Evolutionary conservation across 768 basidiomycete species (phyloP).

Genomic region (Pisolithus tinctorius): DNA sequence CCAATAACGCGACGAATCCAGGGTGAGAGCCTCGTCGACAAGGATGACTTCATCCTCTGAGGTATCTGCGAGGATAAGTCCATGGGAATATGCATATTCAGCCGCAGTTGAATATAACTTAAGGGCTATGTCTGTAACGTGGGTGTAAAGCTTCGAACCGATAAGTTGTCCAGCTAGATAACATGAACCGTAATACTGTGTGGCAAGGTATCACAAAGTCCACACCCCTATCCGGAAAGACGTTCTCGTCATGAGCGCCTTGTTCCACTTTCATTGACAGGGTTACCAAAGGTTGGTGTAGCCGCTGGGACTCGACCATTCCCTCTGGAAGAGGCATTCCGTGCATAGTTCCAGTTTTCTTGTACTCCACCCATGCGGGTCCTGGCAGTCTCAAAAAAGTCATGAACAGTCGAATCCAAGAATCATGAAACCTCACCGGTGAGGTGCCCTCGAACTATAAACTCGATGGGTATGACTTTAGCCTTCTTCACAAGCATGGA

Average conservation of each 20-base stretch:
- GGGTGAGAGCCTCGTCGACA: constrained; percentile 95
- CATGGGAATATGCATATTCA: constrained; percentile 61
- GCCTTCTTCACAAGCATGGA: constrained; percentile 91
- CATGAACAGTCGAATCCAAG: background rate
- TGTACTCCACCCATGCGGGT: constrained; percentile 94
- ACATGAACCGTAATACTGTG: background rate
- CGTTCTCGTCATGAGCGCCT: constrained; percentile 94
- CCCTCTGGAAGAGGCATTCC: constrained; percentile 71
- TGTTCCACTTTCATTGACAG: constrained; percentile 96
- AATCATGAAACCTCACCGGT: constrained; percentile 52
- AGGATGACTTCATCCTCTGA: constrained; percentile 57
- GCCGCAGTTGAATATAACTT: constrained; percentile 71
- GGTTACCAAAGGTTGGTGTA: constrained; percentile 84
- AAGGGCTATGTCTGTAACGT: constrained; percentile 55
- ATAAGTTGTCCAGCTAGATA: constrained; percentile 55
- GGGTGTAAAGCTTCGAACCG: constrained; percentile 55
- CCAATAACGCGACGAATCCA: constrained; percentile 99
- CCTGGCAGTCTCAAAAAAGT: constrained; percentile 39
- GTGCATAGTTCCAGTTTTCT: constrained; percentile 81
- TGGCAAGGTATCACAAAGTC: background rate
- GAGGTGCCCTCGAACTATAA: constrained; percentile 93
- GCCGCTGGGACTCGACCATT: constrained; percentile 76
- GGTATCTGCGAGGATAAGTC: constrained; percentile 86
- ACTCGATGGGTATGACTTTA: constrained; percentile 85
- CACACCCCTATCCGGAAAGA: constrained; percentile 73